Conservation (phyloP, 2,329 filamentous ascomycete genomes). For the Purpureocillium lavendulum region DNA sequence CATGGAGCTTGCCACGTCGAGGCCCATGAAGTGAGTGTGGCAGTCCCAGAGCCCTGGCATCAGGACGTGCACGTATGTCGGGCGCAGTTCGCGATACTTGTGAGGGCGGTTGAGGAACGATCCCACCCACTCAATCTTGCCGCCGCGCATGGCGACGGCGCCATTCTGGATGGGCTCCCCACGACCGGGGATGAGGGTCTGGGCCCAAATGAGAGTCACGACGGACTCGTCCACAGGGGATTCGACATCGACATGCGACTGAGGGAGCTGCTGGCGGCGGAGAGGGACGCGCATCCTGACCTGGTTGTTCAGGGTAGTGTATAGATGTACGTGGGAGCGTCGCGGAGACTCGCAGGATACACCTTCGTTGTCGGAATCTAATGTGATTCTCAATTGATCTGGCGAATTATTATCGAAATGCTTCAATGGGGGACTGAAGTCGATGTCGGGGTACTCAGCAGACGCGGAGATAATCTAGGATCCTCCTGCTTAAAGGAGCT, state of each 20-base stretch:
- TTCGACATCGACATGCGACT: slow-evolving; percentile 5
- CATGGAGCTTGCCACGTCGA: slow-evolving; percentile 5
- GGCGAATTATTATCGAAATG: too few species aligned
- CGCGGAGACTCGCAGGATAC: too few species aligned
- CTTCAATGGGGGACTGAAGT: too few species aligned
- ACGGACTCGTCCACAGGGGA: slow-evolving; percentile 2
- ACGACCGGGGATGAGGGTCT: slow-evolving; percentile 27
- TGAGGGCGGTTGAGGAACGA: slow-evolving; percentile 3
- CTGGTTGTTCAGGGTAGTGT: background rate
- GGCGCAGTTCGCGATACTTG: slow-evolving; percentile 15
- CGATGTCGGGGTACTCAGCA: too few species aligned
- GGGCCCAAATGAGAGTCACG: slow-evolving; percentile 15
- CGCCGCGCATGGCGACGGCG: slow-evolving; percentile 25
- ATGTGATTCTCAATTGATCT: too few species aligned
- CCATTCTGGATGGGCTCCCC: slow-evolving; percentile 22
- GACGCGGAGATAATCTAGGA: too few species aligned
- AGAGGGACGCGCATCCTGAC: slow-evolving; percentile 8
- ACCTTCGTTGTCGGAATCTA: too few species aligned
- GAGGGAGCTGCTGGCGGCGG: slow-evolving; percentile 2
- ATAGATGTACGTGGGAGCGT: too few species aligned
- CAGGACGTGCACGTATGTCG: slow-evolving; percentile 30
- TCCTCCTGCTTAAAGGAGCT: too few species aligned
- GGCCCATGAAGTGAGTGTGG: slow-evolving; percentile 39
- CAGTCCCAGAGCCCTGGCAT: slow-evolving; percentile 47
- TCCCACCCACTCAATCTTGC: slow-evolving; percentile 30